Evolutionary conservation across 192 early-diverging fungal genomes (phyloP), one percentile per base, ranked within the genome.

Genomic region (Endogone sp.): DNA sequence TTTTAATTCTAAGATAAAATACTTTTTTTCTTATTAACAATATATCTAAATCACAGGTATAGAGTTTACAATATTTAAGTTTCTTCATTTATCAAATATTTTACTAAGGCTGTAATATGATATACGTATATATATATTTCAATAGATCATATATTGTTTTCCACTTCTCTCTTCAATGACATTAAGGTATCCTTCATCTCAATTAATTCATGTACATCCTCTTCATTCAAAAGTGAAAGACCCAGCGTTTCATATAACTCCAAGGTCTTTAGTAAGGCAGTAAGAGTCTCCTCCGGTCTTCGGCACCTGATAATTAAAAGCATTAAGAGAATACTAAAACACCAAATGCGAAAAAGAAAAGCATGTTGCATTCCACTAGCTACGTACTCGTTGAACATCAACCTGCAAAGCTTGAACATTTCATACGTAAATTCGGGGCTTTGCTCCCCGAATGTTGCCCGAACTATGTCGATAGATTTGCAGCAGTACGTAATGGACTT

Each of bases 401-500:
- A 26, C 8, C 57, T 54, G 16, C 65, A 67, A 2, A 72, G 25
- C 23, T 72, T 72, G 65, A 72, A 67, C 71, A 72, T 72, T 13
- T 72, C 71, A 10, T 66, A 60, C n/a, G 71, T 60, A 4, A 54
- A 13, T 54, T 72, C 71, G 11, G 63, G 16, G 23, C 71, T 72
- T 13, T 21, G 22, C 3, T 6, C n/a, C 25, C 71, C 71, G 44
- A 55, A 72, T 27, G 29, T 63, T 25, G n/a, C 26, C 26, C 57
- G 49, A 11, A 28, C 26, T 6, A 72, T 61, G 2, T 62, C 44
- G 27, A 67, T 24, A 3, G 71, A 72, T 62, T 62, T 37, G 24
- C 62, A 29, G 29, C 26, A 56, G 27, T 67, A 72, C 24, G 66
- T 55, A 25, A 37, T 49, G 21, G 71, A 57, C 25, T 27, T 4